Conservation (phyloP, 1,284 basidiomycete species). For the Sparassis latifolia region DNA sequence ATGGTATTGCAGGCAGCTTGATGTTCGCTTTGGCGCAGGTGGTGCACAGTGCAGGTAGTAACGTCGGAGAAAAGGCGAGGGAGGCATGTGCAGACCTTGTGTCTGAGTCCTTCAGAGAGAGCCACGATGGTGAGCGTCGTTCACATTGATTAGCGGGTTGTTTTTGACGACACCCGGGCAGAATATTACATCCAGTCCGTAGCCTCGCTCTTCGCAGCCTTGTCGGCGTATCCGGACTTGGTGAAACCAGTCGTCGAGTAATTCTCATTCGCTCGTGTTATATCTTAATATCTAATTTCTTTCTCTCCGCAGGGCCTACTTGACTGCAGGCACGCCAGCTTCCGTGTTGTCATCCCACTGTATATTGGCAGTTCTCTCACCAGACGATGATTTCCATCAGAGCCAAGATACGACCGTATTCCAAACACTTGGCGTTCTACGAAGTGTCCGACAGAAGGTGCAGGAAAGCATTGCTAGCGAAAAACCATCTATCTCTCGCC, state of each 20-base stretch:
- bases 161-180: slow-evolving; percentile 20
- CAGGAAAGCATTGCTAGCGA: slow-evolving; percentile 67
- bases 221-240: slow-evolving; percentile 60
- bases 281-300: background rate
- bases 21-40: slow-evolving; percentile 76
- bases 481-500: slow-evolving; percentile 70
- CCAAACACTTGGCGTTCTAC: slow-evolving; percentile 54
- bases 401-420: slow-evolving; percentile 50
- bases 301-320: slow-evolving; percentile 36
- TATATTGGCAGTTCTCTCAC: slow-evolving; percentile 56
- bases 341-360: slow-evolving; percentile 60
- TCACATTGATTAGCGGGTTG: background rate
- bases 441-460: slow-evolving; percentile 70
- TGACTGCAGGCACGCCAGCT: slow-evolving; percentile 56
- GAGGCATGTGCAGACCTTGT: slow-evolving; percentile 73
- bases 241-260: slow-evolving; percentile 69
- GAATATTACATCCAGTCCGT: slow-evolving; percentile 72
- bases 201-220: slow-evolving; percentile 60
- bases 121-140: slow-evolving; percentile 53
- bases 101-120: slow-evolving; percentile 72
- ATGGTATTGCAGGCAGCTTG: slow-evolving; percentile 71
- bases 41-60: slow-evolving; percentile 63
- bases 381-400: slow-evolving; percentile 35
- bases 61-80: slow-evolving; percentile 73
- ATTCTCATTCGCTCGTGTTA: slow-evolving; percentile 17